Percentiles rank a stretch among this genome's conserved stretches.
phyloP scores from a whole-genome alignment of 192 early-diverging fungal species.

The Hyaloraphidium curvatum region DNA sequence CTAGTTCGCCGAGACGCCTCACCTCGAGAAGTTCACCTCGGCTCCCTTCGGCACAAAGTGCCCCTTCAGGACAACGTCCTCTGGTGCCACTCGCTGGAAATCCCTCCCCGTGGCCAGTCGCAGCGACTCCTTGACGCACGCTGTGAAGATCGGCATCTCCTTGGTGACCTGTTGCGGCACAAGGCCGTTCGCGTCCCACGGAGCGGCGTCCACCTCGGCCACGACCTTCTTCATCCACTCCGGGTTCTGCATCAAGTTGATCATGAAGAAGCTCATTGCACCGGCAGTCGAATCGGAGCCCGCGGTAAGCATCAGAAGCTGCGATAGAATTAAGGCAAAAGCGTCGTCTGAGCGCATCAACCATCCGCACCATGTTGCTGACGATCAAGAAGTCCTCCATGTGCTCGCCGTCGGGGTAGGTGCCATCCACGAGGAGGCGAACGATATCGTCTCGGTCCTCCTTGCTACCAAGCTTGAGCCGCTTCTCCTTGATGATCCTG shows the following conservation, averaged over 20 bases:
- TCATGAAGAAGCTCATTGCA: conserved; percentile 1
- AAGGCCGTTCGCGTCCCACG: neutral
- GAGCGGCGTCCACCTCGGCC: neutral
- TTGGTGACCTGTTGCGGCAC: neutral
- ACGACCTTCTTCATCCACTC: neutral
- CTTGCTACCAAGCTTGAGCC: neutral
- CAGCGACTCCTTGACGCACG: neutral
- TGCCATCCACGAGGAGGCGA: neutral
- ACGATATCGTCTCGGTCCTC: neutral
- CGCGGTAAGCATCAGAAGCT: neutral
- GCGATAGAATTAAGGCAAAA: neutral
- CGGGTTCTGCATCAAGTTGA: neutral
- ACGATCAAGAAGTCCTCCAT: neutral
- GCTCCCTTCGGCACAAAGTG: neutral
- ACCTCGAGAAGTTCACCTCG: conserved; percentile 2
- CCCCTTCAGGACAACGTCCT: neutral
- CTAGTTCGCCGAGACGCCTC: neutral
- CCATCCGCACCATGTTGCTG: neutral
- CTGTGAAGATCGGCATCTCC: neutral
- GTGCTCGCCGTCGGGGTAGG: neutral
- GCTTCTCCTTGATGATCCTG: neutral
- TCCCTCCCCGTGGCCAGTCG: neutral
- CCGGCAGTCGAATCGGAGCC: neutral
- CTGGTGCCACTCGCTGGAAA: neutral
- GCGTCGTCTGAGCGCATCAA: neutral